Evolutionary conservation across 129 eudicot genomes (phyloP).

Genomic region (Centrapalus pauciflorus): DNA sequence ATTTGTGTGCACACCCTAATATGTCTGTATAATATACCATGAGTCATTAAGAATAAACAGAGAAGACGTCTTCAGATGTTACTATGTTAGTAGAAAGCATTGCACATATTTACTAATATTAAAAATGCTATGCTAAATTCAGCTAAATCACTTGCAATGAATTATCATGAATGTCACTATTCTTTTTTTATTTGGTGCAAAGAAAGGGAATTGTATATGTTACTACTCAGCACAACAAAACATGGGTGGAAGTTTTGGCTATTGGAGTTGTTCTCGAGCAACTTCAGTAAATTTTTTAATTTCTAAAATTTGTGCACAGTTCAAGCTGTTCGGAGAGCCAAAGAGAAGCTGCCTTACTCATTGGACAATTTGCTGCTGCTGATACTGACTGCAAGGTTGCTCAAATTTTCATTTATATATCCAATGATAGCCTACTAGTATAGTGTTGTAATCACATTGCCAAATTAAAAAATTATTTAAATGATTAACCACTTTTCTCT

Average conservation of each 20-base stretch:
- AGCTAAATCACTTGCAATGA: neutral
- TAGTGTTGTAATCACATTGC: neutral
- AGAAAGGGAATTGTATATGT: neutral
- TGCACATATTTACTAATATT: neutral
- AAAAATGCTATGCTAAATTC: neutral
- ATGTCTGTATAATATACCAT: neutral
- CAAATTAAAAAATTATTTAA: neutral
- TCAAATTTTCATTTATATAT: neutral
- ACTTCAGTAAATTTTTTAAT: neutral
- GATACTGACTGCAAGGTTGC: constrained; percentile 97
- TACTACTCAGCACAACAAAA: neutral
- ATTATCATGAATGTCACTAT: neutral
- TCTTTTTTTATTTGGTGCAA: neutral
- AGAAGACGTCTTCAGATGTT: neutral
- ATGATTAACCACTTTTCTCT: neutral
- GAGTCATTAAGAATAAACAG: neutral
- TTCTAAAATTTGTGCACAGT: constrained; percentile 30
- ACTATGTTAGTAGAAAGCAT: neutral
- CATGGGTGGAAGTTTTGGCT: neutral
- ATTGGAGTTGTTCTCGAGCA: constrained; percentile 2
- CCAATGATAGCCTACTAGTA: neutral
- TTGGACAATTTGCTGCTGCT: constrained; percentile 97
- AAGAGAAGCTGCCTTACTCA: constrained; percentile 96
- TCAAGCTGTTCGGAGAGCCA: constrained; percentile 92
- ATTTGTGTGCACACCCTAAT: too few species aligned